Base-by-base conservation (phyloP, 2,329 filamentous ascomycete genomes). In the Onygena corvina region DNA sequence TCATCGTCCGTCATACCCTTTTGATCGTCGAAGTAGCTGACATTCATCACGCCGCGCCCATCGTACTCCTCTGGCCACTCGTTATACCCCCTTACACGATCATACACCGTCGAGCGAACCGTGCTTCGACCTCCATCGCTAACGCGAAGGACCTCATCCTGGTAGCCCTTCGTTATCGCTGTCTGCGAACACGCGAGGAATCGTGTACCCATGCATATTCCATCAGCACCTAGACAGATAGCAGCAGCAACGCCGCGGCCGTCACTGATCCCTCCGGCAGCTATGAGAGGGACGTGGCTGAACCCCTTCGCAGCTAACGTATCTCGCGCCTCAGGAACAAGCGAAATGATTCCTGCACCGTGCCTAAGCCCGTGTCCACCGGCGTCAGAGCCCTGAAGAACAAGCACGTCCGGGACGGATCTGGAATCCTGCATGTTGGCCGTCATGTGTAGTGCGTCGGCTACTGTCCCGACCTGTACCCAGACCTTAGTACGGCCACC, bases 201-300 rank as follows among this genome's bases (percentile, higher is more conserved):
- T 5, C 79, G 70, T 0, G 81, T 84, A 0, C 82, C 82, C 68
- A 85, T 71, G 0, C 71, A 76, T 0, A 73, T 70, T 0, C 76
- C 81, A 0, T 65, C 60, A 1, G 76, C 75, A 0, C 77, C 76
- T 0, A 79, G 64, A 1, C 67, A 61, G 9, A 77, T 59, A 1
- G 72, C 71, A 0, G 75, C 74, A 4, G 71, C 71, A 0, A 71
- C 63, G 0, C 74, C 74, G 16, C 74, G 62, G 0, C 74, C 74
- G 50, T 79, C 75, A 0, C 67, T 64, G 21, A 79, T 71, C 1
- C 75, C 75, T 2, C 76, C 76, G 0, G 75, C 73, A 1, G 74
- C 75, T 11, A 79, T 50, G 0, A 78, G 53, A 0, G 71, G 63
- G 1, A 76, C 71, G 6, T 21, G 11, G 5, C 7, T 4, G 7